These are phyloP conservation scores for Microbotryomycetes sp. DNA, from an alignment of 1,284 basidiomycete genomes.

Conservation along the genomic window DNA sequence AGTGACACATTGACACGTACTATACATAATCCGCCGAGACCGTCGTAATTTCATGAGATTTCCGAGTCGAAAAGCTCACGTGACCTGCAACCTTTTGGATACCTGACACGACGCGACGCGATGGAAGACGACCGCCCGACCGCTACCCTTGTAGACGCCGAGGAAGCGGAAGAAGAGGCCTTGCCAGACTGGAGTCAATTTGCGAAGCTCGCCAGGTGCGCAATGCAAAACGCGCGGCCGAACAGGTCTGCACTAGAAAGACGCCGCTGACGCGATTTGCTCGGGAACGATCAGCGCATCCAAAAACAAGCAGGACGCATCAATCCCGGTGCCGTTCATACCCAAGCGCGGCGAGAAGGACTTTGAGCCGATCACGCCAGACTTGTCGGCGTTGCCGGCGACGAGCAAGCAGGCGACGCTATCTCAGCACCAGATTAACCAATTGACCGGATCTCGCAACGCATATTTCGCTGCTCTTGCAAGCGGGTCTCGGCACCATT, in stretches of 20 bases:
- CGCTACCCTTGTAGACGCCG: slow-evolving; percentile 37
- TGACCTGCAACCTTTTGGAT: too few relatives aligned
- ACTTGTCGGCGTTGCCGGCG: slow-evolving; percentile 4
- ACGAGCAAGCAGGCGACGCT: slow-evolving; percentile 24
- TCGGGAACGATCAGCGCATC: too few relatives aligned
- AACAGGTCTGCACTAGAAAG: too few relatives aligned
- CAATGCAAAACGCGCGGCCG: not conserved
- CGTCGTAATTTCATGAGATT: too few relatives aligned
- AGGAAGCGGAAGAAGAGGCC: slow-evolving; percentile 53
- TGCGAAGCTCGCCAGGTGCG: slow-evolving; percentile 39
- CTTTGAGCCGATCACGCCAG: slow-evolving; percentile 63
- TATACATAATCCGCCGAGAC: too few relatives aligned
- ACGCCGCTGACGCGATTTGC: too few relatives aligned
- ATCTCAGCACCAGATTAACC: slow-evolving; percentile 27
- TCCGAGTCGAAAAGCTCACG: too few relatives aligned
- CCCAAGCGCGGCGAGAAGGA: slow-evolving; percentile 93
- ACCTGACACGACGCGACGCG: too few relatives aligned
- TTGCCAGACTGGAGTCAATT: slow-evolving; percentile 56
- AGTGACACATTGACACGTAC: too few relatives aligned
- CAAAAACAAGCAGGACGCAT: slow-evolving; percentile 32
- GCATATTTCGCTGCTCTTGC: slow-evolving; percentile 33
- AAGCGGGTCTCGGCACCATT: slow-evolving; percentile 31
- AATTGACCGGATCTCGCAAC: slow-evolving; percentile 29
- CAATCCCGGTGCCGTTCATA: slow-evolving; percentile 49
- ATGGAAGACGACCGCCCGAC: slow-evolving; percentile 31